Percentiles rank a stretch among this genome's conserved stretches.
Evolutionary conservation across 2,329 filamentous ascomycete species (phyloP).

Genomic region (Esteya vermicola): DNA sequence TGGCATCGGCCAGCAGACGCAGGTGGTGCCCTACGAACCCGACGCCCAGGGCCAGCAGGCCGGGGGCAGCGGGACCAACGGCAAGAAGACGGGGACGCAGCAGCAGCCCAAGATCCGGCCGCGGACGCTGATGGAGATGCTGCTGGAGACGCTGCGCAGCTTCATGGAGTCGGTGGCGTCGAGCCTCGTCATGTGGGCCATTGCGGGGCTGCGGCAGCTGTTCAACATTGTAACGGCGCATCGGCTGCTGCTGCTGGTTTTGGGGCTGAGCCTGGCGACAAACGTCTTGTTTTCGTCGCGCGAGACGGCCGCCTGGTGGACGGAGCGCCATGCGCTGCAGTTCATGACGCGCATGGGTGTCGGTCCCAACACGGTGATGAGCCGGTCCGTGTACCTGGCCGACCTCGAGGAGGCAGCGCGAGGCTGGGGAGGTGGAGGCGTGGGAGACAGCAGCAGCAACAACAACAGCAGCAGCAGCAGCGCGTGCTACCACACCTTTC

Average conservation of each 20-base stretch:
- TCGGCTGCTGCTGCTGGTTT: slow-evolving; percentile 53
- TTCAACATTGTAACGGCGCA: slow-evolving; percentile 61
- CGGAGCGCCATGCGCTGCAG: slow-evolving; percentile 61
- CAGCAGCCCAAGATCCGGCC: slow-evolving; percentile 38
- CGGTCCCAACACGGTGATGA: slow-evolving; percentile 65
- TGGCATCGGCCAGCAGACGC: slow-evolving; percentile 53
- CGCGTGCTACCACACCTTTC: slow-evolving; percentile 51
- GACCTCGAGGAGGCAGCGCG: slow-evolving; percentile 57
- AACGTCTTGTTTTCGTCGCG: slow-evolving; percentile 66
- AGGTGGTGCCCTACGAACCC: slow-evolving; percentile 46
- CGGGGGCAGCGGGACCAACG: slow-evolving; percentile 9
- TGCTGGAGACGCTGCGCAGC: slow-evolving; percentile 59
- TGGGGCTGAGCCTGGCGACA: slow-evolving; percentile 53
- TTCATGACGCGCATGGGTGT: slow-evolving; percentile 79
- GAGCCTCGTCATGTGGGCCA: slow-evolving; percentile 63
- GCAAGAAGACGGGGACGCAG: slow-evolving; percentile 29
- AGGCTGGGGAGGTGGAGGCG: slow-evolving; percentile 17
- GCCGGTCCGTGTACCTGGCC: slow-evolving; percentile 66
- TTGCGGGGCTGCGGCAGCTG: slow-evolving; percentile 49
- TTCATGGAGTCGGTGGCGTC: slow-evolving; percentile 62
- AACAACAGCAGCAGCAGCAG: too few species aligned
- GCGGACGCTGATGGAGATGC: slow-evolving; percentile 50
- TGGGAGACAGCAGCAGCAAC: too few species aligned
- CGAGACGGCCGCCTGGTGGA: slow-evolving; percentile 68
- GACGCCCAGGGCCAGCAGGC: slow-evolving; percentile 11